Evolutionary conservation across 208 protist species (phyloP).

Genomic region (Trypanosoma vivax): DNA sequence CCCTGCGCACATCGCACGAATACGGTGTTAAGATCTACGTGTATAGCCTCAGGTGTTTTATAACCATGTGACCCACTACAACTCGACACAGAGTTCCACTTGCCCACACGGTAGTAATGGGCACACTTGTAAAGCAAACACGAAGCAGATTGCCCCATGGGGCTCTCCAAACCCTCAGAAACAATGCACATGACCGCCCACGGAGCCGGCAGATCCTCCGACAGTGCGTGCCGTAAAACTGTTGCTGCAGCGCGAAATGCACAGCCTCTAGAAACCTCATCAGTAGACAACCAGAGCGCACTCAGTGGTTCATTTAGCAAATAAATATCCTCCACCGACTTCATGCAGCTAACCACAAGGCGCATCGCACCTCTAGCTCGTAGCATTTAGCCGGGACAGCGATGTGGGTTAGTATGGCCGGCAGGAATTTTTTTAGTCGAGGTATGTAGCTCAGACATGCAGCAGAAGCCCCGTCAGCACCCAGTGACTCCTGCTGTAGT

Average conservation of each 20-base stretch:
- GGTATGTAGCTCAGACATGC: constrained; percentile 3
- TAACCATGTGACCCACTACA: neutral
- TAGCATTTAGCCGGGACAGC: neutral
- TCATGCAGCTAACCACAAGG: no score
- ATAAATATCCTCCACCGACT: constrained; percentile 4
- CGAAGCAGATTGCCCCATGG: neutral
- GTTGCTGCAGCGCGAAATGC: neutral
- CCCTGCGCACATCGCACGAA: constrained; percentile 6
- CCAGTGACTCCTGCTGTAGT: neutral
- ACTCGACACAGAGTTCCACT: no score
- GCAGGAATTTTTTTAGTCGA: constrained; percentile 8
- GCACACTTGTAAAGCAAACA: constrained; percentile 6
- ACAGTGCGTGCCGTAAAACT: neutral
- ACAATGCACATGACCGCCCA: constrained; percentile 9
- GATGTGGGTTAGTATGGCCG: constrained; percentile 1
- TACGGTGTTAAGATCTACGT: constrained; percentile 5
- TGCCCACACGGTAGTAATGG: no score
- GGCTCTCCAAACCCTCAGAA: constrained; percentile 3
- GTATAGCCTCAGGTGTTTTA: neutral
- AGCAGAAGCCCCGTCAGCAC: neutral
- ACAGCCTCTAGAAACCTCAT: neutral
- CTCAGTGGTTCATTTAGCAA: constrained; percentile 11
- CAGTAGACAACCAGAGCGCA: neutral
- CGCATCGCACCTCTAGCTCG: constrained; percentile 12
- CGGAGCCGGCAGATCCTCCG: constrained; percentile 6